Conservation (phyloP, 768 basidiomycete genomes). For the Tricholoma sp. region DNA sequence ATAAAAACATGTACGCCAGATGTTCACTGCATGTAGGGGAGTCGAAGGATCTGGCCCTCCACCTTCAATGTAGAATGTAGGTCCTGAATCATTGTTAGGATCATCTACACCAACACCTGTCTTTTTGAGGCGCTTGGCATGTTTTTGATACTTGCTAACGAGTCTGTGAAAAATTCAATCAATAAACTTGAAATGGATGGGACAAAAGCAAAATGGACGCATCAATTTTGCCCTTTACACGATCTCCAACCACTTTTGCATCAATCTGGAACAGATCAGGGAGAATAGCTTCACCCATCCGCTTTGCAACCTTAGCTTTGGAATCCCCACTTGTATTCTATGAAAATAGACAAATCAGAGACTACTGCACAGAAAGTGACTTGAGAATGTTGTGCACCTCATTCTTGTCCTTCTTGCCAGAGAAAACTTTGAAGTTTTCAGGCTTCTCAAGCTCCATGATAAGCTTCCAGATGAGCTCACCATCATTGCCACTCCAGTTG, state of each 20-base stretch:
- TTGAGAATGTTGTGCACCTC: neutral
- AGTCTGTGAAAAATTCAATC: neutral
- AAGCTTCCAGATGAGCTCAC: neutral
- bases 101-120: too few relatives aligned
- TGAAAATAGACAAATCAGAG: neutral
- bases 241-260: neutral
- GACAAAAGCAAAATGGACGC: neutral
- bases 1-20: too few relatives aligned
- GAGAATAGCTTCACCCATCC: neutral
- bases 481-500: neutral
- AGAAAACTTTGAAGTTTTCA: neutral
- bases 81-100: too few relatives aligned
- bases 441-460: neutral
- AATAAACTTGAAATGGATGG: neutral
- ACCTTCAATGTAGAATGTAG: too few relatives aligned
- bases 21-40: too few relatives aligned
- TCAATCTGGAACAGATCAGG: neutral
- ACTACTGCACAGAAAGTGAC: neutral
- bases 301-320: neutral
- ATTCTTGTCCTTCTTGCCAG: constrained; percentile 1
- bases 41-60: too few relatives aligned
- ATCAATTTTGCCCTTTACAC: neutral
- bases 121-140: too few relatives aligned
- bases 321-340: neutral
- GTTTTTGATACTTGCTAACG: neutral